These are phyloP conservation scores for Rhizopogon hawkerae DNA, from an alignment of 1,284 basidiomycete genomes.

Conservation along the genomic window DNA sequence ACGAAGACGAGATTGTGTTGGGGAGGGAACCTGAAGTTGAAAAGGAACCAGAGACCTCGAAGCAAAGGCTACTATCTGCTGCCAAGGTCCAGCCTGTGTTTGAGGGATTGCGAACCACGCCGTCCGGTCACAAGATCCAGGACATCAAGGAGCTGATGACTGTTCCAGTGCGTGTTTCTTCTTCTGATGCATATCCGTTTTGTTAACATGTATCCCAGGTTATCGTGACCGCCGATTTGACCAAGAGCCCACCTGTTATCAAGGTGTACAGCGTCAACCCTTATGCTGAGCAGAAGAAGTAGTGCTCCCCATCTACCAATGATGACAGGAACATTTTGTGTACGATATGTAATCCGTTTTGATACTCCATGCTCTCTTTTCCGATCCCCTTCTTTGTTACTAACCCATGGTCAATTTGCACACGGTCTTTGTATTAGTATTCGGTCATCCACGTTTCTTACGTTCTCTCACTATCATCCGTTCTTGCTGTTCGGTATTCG, in stretches of 20 bases:
- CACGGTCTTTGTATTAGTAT: conserved; percentile 26
- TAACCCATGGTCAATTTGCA: conserved; percentile 25
- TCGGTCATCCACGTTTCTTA: conserved; percentile 11
- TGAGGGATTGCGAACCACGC: conserved; percentile 67
- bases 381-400: conserved; percentile 18
- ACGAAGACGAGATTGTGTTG: conserved; percentile 72
- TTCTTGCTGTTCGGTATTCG: neutral
- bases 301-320: conserved; percentile 2
- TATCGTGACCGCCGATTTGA: conserved; percentile 87
- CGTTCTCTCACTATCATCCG: conserved; percentile 7
- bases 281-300: conserved; percentile 51
- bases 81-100: conserved; percentile 65
- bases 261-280: conserved; percentile 88
- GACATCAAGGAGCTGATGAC: conserved; percentile 86
- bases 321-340: conserved; percentile 13
- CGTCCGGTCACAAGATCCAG: conserved; percentile 83
- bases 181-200: conserved; percentile 1
- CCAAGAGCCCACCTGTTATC: conserved; percentile 90
- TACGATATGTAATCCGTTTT: conserved; percentile 20
- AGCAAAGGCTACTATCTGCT: conserved; percentile 71
- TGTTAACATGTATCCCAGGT: conserved; percentile 43
- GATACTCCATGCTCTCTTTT: conserved; percentile 26
- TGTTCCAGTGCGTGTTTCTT: conserved; percentile 62
- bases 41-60: conserved; percentile 51
- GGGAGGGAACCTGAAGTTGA: conserved; percentile 46